Evolutionary conservation across 202 grass and related monocot genomes (phyloP), one percentile per base, ranked within the genome.

Genomic region (Saccharum hybrid): DNA sequence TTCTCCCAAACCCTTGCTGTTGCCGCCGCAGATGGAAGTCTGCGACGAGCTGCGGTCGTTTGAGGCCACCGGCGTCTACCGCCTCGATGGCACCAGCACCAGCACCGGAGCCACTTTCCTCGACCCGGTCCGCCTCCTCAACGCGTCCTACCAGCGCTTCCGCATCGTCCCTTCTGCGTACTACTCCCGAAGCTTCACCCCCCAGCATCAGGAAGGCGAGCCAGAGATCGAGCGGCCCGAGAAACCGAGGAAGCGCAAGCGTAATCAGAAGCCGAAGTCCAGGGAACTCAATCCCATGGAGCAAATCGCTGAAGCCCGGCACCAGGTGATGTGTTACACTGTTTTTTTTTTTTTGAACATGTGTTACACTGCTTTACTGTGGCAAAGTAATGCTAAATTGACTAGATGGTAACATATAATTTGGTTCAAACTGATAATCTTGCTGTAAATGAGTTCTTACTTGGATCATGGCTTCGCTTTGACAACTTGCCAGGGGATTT

Each of bases 61-160:
- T 31, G 74, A 88, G 71, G 59, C 45, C 46, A 79, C 81, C 66
- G 95, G 95, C 10, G 71, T 98, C 63, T 95, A 90, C 89, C 85
- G 66, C 22, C 82, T 98, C 21, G 21, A 54, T 12, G 46, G 22
- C 4, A 73, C 73, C 6, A 56, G 33, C 2, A 77, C 73, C 8
- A 60, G 39, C 2, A 71, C 83, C 8, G 68, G 33, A 66, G 88
- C 82, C 13, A 10, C 80, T 75, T 98, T 95, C 87, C 5, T 98
- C 52, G 92, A 95, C 46, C 96, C 96, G 23, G 96, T 98, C 18
- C 92, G 85, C 52, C 67, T 98, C 39, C 87, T 95, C 70, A 87
- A 87, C 67, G 37, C 49, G 15, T 92, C 85, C 21, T 95, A 93
- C 77, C 83, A 88, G 33, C 89, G 89, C 31, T 93, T 91, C 85